phyloP scores from a whole-genome alignment of 192 early-diverging fungal species.

The Kappamyces sp. region DNA sequence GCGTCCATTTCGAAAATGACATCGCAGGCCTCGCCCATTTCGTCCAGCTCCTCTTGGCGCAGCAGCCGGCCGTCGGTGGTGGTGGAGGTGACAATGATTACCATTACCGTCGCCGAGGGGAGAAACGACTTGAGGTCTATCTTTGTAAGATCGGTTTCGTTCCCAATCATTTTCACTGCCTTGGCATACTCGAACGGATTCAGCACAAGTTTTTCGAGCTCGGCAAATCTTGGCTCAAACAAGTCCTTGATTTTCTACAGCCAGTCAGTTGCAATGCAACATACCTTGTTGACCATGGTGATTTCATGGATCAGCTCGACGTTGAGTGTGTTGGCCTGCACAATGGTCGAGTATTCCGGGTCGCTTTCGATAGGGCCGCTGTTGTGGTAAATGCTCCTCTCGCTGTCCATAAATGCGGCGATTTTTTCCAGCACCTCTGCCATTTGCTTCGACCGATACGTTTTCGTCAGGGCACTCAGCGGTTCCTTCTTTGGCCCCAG shows the following conservation, averaged over 20 bases:
- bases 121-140: constrained; percentile 73
- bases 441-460: constrained; percentile 56
- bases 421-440: constrained; percentile 58
- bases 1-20: constrained; percentile 66
- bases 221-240: constrained; percentile 83
- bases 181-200: constrained; percentile 85
- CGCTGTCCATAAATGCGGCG: constrained; percentile 35
- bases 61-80: constrained; percentile 72
- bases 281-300: constrained; percentile 78
- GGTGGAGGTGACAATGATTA: constrained; percentile 83
- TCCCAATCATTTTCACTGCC: constrained; percentile 72
- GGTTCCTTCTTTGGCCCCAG: constrained; percentile 18
- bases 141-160: constrained; percentile 73
- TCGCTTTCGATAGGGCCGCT: constrained; percentile 71
- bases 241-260: constrained; percentile 82
- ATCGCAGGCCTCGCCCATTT: constrained; percentile 74
- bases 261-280: neutral
- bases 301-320: constrained; percentile 87
- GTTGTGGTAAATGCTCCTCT: constrained; percentile 32
- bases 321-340: constrained; percentile 78
- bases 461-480: constrained; percentile 60
- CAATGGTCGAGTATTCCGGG: constrained; percentile 81
- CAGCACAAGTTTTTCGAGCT: constrained; percentile 83
- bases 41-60: constrained; percentile 50
- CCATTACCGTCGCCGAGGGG: constrained; percentile 77